These are phyloP conservation scores for Boletus sensibilis DNA, from an alignment of 768 basidiomycete genomes.

Conservation along the genomic window DNA sequence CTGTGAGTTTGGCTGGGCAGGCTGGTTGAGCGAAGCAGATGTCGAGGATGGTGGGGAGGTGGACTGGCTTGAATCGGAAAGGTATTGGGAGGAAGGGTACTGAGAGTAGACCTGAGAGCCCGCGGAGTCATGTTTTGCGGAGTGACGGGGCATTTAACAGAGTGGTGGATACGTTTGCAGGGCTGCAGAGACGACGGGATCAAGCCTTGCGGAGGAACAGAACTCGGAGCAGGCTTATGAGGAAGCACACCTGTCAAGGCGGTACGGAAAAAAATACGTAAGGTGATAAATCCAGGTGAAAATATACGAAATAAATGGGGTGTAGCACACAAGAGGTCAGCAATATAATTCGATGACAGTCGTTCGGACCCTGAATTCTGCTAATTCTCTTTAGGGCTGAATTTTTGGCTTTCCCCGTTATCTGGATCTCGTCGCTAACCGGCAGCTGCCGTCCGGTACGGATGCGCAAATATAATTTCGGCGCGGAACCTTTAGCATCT, in stretches of 20 bases:
- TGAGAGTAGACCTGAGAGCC: slow-evolving; percentile 18
- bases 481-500: slow-evolving; percentile 28
- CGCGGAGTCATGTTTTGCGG: slow-evolving; percentile 27
- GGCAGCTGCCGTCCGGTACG: slow-evolving; percentile 29
- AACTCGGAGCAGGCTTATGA: slow-evolving; percentile 33
- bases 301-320: slow-evolving; percentile 30
- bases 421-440: slow-evolving; percentile 32
- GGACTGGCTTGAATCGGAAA: slow-evolving; percentile 29
- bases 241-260: slow-evolving; percentile 36
- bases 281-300: slow-evolving; percentile 18
- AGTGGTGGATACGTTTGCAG: slow-evolving; percentile 17
- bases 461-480: slow-evolving; percentile 32
- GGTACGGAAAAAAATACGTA: slow-evolving; percentile 38
- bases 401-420: slow-evolving; percentile 37
- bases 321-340: slow-evolving; percentile 11
- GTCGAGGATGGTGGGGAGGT: slow-evolving; percentile 11
- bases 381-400: slow-evolving; percentile 26
- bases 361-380: slow-evolving; percentile 35
- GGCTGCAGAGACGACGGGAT: slow-evolving; percentile 29
- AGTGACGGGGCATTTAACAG: slow-evolving; percentile 32
- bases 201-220: slow-evolving; percentile 26
- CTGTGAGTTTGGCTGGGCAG: not conserved
- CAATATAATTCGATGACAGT: slow-evolving; percentile 30
- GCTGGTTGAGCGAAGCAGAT: not conserved
- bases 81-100: slow-evolving; percentile 22